phyloP scores from a whole-genome alignment of 306 rosid species.

The Castanopsis chinensis region DNA sequence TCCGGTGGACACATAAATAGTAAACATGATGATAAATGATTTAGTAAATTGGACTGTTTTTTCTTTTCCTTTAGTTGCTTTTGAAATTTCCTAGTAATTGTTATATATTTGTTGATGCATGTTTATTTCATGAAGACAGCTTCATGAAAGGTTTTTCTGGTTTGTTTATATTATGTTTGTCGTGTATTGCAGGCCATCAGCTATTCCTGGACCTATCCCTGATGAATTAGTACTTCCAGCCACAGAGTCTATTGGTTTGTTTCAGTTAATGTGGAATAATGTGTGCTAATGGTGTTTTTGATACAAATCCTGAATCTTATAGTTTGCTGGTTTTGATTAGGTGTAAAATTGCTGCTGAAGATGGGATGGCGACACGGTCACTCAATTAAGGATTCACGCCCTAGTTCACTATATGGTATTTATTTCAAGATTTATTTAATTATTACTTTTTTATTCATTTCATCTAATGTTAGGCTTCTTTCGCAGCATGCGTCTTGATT shows the following conservation, averaged over 20 bases:
- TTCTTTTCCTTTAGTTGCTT: background rate
- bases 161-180: conserved; percentile 12
- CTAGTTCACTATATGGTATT: conserved; percentile 65
- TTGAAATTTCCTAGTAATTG: background rate
- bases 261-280: conserved; percentile 10
- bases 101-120: background rate
- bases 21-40: background rate
- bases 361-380: conserved; percentile 99
- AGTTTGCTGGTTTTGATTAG: conserved; percentile 39
- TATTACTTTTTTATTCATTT: conserved; percentile 5
- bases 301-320: conserved; percentile 16
- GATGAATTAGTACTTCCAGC: conserved; percentile 88
- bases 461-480: background rate
- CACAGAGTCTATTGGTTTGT: conserved; percentile 87
- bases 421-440: conserved; percentile 8
- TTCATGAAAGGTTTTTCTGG: conserved; percentile 17
- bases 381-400: conserved; percentile 80
- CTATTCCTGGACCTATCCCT: conserved; percentile 95
- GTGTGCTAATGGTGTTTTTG: conserved; percentile 5
- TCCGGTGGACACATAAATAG: background rate
- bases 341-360: conserved; percentile 81
- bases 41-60: background rate
- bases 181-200: conserved; percentile 66
- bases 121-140: background rate
- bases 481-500: background rate